A percentile compares a stretch with the other conserved stretches of the same genome.
Conservation (phyloP, 805 yeast species). For the Saturnispora bothae region DNA sequence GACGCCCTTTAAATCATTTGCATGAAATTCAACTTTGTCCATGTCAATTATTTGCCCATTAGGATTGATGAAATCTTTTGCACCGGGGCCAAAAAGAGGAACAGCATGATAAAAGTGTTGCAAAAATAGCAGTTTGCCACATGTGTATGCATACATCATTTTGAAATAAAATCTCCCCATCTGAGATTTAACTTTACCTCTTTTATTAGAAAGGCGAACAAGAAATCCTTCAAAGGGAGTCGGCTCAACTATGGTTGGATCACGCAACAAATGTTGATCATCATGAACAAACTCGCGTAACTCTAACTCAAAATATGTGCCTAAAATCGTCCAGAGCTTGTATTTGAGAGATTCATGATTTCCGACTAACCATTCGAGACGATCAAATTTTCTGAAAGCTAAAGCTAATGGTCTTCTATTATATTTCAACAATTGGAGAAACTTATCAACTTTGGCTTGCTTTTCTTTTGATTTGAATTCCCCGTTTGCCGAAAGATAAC, state of each 20-base stretch:
- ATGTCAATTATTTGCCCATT: conserved; percentile 25
- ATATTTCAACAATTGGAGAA: conserved; percentile 16
- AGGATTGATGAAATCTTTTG: conserved; percentile 22
- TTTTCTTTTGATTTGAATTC: conserved; percentile 2
- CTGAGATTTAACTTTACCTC: conserved; percentile 28
- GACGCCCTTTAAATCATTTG: conserved; percentile 12
- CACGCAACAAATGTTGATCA: conserved; percentile 22
- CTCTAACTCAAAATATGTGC: conserved; percentile 46
- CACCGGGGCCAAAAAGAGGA: conserved; percentile 39
- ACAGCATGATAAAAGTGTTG: conserved; percentile 42
- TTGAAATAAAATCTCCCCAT: conserved; percentile 35
- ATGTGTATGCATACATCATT: conserved; percentile 53
- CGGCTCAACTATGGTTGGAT: conserved; percentile 42
- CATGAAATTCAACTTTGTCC: conserved; percentile 15
- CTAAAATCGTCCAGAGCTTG: conserved; percentile 34
- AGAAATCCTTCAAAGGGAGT: conserved; percentile 75
- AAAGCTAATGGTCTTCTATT: conserved; percentile 24
- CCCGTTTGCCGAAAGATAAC: conserved; percentile 6
- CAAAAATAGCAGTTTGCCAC: conserved; percentile 51
- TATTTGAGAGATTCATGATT: conserved; percentile 32
- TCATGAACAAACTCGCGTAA: conserved; percentile 38
- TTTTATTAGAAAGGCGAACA: conserved; percentile 40
- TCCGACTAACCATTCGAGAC: conserved; percentile 59
- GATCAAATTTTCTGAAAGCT: conserved; percentile 60
- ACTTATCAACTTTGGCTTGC: conserved; percentile 7